These are phyloP conservation scores for Saccharum officinarum DNA, from an alignment of 176 grass and related monocot species.

Conservation along the genomic window DNA sequence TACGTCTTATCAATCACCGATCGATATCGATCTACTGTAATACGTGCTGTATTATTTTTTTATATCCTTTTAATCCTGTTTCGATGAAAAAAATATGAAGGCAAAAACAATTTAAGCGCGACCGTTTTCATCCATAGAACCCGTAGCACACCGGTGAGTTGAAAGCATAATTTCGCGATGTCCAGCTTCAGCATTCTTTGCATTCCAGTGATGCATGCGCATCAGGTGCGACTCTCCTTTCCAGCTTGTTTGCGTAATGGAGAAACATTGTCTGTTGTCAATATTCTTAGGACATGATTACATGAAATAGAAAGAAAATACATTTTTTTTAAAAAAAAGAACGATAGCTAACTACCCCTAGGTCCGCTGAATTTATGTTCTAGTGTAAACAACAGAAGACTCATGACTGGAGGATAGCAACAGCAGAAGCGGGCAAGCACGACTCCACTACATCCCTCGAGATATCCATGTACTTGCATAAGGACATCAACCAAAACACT, in stretches of 20 bases:
- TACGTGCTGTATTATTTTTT: too few relatives aligned
- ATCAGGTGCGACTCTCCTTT: not conserved
- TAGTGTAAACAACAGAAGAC: not conserved
- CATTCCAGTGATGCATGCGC: not conserved
- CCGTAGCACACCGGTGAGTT: not conserved
- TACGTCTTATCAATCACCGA: too few relatives aligned
- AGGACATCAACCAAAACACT: conserved; percentile 70
- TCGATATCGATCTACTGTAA: too few relatives aligned
- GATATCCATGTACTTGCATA: conserved; percentile 68
- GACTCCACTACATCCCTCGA: conserved; percentile 50
- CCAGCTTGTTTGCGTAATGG: not conserved
- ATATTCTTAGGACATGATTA: not conserved
- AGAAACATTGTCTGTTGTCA: not conserved
- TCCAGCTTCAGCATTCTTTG: not conserved
- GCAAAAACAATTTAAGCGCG: not conserved
- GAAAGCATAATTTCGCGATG: not conserved
- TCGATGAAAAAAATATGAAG: not conserved
- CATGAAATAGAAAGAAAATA: not conserved
- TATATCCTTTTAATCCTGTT: not conserved
- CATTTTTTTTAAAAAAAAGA: not conserved
- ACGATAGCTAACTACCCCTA: not conserved
- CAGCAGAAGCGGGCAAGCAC: conserved; percentile 39
- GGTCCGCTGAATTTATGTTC: not conserved
- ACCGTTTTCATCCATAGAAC: not conserved
- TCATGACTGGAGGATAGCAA: conserved; percentile 63